Evolutionary conservation across 2,329 filamentous ascomycete species (phyloP), one percentile per base, ranked within the genome.

Genomic region (Talaromyces sp.): DNA sequence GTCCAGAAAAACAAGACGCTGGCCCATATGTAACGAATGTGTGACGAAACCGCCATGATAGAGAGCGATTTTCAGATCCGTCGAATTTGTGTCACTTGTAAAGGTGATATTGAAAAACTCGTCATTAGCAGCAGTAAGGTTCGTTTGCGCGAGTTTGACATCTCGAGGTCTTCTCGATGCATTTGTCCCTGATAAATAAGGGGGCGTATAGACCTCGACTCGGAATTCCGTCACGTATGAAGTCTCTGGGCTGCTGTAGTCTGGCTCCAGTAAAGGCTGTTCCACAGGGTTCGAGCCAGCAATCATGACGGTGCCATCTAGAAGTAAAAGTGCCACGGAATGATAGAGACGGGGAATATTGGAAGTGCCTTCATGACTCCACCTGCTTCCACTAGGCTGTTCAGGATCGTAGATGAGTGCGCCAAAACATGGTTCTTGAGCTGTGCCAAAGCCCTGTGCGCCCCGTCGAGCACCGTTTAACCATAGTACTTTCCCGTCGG

Each of bases 1-100:
- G 68, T 87, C 85, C 47, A 88, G 76, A 69, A 82, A 81, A 47
- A 84, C 65, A 82, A 87, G 84, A 11, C 85, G 81, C 68, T 87
- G 85, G 51, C 85, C 84, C 86, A 88, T 88, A 71, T 88, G 86
- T 22, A 88, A 71, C 1, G 80, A 83, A 73, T 88, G 86, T 40
- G 86, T 88, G 49, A 87, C 83, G 69, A 86, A 88, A 5, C 86
- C 86, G 51, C 84, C 84, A 69, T 87, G 82, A 73, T 87, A 86
- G 22, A 88, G 78, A 2, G 78, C 76, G 19, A 87, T 78, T 70
- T 84, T 83, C 61, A 83, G 76, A 2, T 70, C 72, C 68, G 81
- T 77, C 2, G 81, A 78, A 51, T 74, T 76, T 45, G 76, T 68
- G 19, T 80, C 79, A 15, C 76, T 76, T 13, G 71, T 81, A 72